Evolutionary conservation across 306 rosid species (phyloP).

Genomic region (Fragaria vesca): DNA sequence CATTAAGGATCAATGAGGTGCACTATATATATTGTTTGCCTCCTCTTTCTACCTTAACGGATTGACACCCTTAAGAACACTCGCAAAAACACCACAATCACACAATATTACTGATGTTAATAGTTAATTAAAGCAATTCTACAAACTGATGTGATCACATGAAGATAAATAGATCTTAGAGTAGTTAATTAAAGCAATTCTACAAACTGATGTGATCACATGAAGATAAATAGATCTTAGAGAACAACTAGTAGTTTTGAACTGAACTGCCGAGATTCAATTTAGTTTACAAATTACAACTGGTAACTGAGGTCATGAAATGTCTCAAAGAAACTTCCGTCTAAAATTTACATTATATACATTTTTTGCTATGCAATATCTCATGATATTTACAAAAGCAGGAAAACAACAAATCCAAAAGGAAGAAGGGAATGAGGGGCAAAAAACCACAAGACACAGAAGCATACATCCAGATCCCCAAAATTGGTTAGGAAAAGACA

Average conservation of each 20-base stretch:
- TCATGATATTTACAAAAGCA: neutral
- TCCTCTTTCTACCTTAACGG: too few species aligned
- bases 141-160: neutral
- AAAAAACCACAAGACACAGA: neutral
- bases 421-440: neutral
- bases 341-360: neutral
- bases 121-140: neutral
- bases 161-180: neutral
- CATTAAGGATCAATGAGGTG: too few species aligned
- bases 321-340: neutral
- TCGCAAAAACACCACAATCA: too few species aligned
- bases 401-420: neutral
- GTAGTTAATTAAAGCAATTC: too few species aligned
- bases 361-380: neutral
- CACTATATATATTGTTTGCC: too few species aligned
- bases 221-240: too few species aligned
- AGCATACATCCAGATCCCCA: conserved; percentile 23
- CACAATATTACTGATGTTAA: too few species aligned
- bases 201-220: too few species aligned
- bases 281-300: neutral
- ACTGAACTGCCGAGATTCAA: neutral
- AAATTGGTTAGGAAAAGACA: neutral
- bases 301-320: neutral
- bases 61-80: too few species aligned
- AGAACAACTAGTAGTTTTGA: neutral